Percentiles rank a stretch among this genome's conserved stretches.
These are phyloP conservation scores for Austroboletus niveus DNA, from an alignment of 1,284 basidiomycete species.

Conservation along the genomic window DNA sequence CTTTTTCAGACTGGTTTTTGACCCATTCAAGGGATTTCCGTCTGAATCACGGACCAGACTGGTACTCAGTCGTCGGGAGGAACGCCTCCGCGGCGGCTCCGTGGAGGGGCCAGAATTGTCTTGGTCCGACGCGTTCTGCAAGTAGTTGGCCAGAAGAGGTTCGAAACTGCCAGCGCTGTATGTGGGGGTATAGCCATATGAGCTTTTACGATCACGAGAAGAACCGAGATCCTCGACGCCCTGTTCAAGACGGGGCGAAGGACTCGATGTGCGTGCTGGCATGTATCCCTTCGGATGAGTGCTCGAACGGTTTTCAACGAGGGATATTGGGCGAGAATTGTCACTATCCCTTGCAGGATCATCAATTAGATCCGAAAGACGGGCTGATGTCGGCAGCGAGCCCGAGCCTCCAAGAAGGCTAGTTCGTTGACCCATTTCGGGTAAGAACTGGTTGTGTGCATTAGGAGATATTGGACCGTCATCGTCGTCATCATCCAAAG, in stretches of 20 bases:
- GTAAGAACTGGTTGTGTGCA: conserved; percentile 28
- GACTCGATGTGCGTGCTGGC: conserved; percentile 45
- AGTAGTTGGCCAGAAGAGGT: conserved; percentile 52
- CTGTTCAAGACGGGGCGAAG: conserved; percentile 38
- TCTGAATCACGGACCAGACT: conserved; percentile 31
- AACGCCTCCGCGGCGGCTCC: conserved; percentile 21
- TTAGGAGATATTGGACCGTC: conserved; percentile 27
- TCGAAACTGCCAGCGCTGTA: conserved; percentile 63
- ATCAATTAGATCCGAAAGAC: conserved; percentile 20
- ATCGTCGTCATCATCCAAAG: conserved; percentile 56
- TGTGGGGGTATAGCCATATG: conserved; percentile 44
- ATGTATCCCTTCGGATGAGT: conserved; percentile 37
- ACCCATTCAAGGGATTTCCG: conserved; percentile 39
- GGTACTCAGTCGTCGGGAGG: conserved; percentile 31
- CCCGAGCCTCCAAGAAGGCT: conserved; percentile 35
- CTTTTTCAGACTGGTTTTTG: conserved; percentile 45
- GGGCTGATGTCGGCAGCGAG: conserved; percentile 22
- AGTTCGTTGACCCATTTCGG: conserved; percentile 33
- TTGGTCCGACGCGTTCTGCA: conserved; percentile 22
- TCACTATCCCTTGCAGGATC: conserved; percentile 30
- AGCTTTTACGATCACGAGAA: conserved; percentile 39
- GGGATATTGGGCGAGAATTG: conserved; percentile 57
- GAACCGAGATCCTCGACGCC: conserved; percentile 35
- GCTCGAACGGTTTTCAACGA: conserved; percentile 23
- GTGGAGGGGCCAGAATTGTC: conserved; percentile 25